Evolutionary conservation across 2,329 filamentous ascomycete genomes (phyloP).

Genomic region (Trichoderma sp.): DNA sequence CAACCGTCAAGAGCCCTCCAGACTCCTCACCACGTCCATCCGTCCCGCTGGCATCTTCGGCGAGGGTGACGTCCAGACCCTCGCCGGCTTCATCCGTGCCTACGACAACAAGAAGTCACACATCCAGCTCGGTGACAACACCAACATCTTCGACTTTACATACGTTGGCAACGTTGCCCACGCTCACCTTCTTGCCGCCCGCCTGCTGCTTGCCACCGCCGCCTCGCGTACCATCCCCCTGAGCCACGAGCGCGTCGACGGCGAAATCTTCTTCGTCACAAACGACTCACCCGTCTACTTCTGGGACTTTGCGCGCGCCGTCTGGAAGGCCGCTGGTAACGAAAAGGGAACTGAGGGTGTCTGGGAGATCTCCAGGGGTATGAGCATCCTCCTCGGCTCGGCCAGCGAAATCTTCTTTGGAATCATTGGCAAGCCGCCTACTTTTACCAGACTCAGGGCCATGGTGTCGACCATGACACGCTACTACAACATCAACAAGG

Average conservation of each 20-base stretch:
- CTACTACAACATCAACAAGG: constrained; percentile 76
- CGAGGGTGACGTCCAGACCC: constrained; percentile 76
- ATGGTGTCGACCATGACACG: constrained; percentile 70
- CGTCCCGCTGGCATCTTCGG: constrained; percentile 89
- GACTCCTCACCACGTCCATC: constrained; percentile 74
- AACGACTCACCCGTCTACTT: constrained; percentile 88
- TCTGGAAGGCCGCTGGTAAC: constrained; percentile 66
- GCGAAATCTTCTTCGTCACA: constrained; percentile 85
- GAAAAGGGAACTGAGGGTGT: constrained; percentile 51
- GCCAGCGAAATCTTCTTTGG: constrained; percentile 51
- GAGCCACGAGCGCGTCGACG: constrained; percentile 72
- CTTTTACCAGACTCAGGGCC: constrained; percentile 58
- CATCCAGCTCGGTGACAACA: constrained; percentile 73
- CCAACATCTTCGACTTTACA: constrained; percentile 63
- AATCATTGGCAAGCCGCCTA: constrained; percentile 51
- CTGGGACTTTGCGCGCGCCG: constrained; percentile 78
- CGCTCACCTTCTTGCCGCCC: constrained; percentile 78
- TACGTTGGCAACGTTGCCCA: constrained; percentile 66
- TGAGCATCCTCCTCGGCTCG: constrained; percentile 52
- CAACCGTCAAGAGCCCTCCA: constrained; percentile 58
- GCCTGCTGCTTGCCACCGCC: constrained; percentile 63
- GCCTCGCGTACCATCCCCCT: constrained; percentile 59
- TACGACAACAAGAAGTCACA: constrained; percentile 66
- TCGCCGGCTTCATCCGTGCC: constrained; percentile 71
- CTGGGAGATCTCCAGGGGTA: constrained; percentile 51